Base-by-base conservation (phyloP, 208 protist genomes). In the Leptomonas pyrrhocoris region DNA sequence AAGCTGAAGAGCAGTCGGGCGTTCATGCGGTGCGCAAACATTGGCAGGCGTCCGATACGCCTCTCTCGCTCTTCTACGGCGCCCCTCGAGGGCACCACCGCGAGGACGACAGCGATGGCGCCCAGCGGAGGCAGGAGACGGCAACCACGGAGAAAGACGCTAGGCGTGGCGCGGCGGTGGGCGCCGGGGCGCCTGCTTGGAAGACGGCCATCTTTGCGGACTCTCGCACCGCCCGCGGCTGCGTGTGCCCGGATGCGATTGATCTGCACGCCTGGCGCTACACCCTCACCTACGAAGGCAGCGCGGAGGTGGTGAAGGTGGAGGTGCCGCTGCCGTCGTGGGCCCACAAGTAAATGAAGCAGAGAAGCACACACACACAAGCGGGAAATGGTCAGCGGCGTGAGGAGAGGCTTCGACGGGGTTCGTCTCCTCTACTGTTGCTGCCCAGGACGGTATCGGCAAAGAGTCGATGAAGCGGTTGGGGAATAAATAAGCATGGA, bases 181-280 rank as follows among this genome's bases (percentile, higher is more conserved):
- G 19, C 8, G 45, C 12, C 18, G 21, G 11, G 28, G 2, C 30
- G 23, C 34, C 46, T 18, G 30, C 27, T 23, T 65, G 68, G 68
- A 40, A 21, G 19, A 30, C 51, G 13, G 40, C 34, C 18, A 16
- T 53, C 13, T 60, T 74, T 25, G 68, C 56, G 12, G 68, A 67
- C 13, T 42, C 51, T 12, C 60, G 68, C 27, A 60, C n/a, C 15
- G 51, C 27, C 30, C 46, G 70, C 4, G 63, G 57, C 40, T 89
- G 84, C 68, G 23, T 89, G 12, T 89, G 84, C 57, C 84, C 84
- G 2, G 68, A 77, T 9, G 49, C 79, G n/a, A 94, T 94, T 59
- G 60, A 66, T 34, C 77, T 94, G 21, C 86, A 91, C 53, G 89
- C 89, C 1, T 88, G 82, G 77, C 78, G 79, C 12, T 94, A 94